Conservation (phyloP, 202 grass and related monocot genomes). For the Musa balbisiana region DNA sequence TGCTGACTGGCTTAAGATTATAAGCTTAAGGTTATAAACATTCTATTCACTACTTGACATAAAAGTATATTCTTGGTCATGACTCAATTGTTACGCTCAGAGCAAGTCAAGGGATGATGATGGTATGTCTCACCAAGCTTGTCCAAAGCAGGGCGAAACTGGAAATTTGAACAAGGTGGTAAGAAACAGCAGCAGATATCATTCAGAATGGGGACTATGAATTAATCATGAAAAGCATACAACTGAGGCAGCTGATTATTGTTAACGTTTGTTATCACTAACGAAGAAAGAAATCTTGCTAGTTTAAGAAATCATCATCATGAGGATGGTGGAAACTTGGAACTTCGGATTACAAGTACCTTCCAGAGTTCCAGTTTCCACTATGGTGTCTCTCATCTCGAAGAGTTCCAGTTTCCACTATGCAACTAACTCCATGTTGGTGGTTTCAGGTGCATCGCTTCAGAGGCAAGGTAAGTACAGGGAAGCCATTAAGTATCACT, state of each 20-base stretch:
- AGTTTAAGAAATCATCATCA: neutral
- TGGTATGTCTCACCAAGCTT: neutral
- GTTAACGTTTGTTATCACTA: neutral
- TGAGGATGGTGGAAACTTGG: neutral
- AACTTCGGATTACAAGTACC: no score
- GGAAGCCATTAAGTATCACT: constrained; percentile 91
- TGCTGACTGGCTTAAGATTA: no score
- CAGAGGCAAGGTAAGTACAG: constrained; percentile 95
- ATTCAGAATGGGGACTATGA: neutral
- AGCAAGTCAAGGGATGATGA: neutral
- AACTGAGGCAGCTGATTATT: no score
- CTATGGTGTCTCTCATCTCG: no score
- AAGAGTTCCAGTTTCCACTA: no score
- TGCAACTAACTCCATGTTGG: constrained; percentile 4
- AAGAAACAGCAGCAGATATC: neutral
- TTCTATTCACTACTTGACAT: neutral
- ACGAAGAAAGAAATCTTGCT: neutral
- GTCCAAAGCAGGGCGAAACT: neutral
- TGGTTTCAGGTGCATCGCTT: constrained; percentile 64
- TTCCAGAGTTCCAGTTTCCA: no score
- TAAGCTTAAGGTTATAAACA: neutral
- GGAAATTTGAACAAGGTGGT: neutral
- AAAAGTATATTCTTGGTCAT: neutral
- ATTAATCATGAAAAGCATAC: no score
- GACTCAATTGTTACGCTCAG: neutral